Evolutionary conservation across 2,329 filamentous ascomycete species (phyloP), one percentile per base, ranked within the genome.

Genomic region (Coniochaeta hoffmannii): DNA sequence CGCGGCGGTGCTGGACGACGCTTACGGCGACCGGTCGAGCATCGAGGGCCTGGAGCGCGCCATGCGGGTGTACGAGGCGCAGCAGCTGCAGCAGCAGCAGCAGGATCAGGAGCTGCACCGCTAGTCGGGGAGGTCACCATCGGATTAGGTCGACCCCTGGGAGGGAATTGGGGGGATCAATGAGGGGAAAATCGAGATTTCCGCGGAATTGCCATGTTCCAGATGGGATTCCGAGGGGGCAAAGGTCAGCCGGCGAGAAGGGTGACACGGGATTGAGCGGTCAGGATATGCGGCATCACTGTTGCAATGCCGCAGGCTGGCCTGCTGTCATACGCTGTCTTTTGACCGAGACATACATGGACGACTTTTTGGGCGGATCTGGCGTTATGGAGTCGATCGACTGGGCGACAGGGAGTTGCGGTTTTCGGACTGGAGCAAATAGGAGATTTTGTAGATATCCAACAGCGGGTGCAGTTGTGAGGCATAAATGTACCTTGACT

Each of bases 41-140:
- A 57, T 69, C 34, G 67, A 66, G 55, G 65, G 64, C 54, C 58
- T 70, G 30, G 67, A 70, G 59, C 46, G 56, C 32, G 68, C 68
- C 8, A 59, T 67, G 49, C 56, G 56, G 2, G 58, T 69, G 1
- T 70, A 70, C 59, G 64, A 65, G 55, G 57, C 61, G 11, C 44
- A 50, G 28, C 36, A 41, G 41, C 41, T 26, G 41, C 41, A 46
- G 41, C 22, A 46, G 22, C 24, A 46, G 22, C 22, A 6, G 19
- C 11, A 26, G 19, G 7, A 41, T 15, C 15, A 7, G 30, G 7
- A 32, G 30, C 30, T 12, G 30, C 12, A 32, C 7, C 30, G 7
- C 7, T 32, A 32, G 36, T 5, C 15, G 36, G n/a, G 17, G 9
- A 4, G n/a, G 11, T 41, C 4, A 7, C 17, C 6, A 11, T 22